Conservation (phyloP, 2,329 filamentous ascomycete species). For the Byssothecium circinans region DNA sequence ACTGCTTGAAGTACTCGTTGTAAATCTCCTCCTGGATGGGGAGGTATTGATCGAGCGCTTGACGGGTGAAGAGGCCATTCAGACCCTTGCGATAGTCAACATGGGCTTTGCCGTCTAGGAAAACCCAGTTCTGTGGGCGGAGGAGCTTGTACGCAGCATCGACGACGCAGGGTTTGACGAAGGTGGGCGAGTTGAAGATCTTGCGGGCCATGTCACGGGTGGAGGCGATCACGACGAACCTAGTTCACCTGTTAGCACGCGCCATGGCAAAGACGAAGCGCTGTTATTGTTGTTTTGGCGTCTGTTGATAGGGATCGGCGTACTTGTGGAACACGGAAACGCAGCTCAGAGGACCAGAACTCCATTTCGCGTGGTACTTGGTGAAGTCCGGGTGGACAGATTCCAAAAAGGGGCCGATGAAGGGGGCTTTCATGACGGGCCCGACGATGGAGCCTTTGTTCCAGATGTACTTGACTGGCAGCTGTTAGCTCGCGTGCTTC, state of each 20-base stretch:
- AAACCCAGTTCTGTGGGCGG: conserved; percentile 92
- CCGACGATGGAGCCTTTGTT: conserved; percentile 52
- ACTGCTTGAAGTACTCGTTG: conserved; percentile 79
- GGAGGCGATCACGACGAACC: conserved; percentile 95
- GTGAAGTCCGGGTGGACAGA: conserved; percentile 90
- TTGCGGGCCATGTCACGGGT: conserved; percentile 94
- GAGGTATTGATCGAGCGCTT: conserved; percentile 83
- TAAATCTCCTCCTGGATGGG: conserved; percentile 93
- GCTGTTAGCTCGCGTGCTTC: conserved; percentile 35
- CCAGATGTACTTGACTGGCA: conserved; percentile 55
- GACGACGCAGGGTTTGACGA: conserved; percentile 94
- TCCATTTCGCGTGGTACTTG: conserved; percentile 90
- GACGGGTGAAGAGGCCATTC: conserved; percentile 90
- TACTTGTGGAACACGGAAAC: conserved; percentile 99
- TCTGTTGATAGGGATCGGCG: conserved; percentile 3
- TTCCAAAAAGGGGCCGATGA: conserved; percentile 88
- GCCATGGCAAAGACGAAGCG: background rate
- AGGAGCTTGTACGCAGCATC: conserved; percentile 93
- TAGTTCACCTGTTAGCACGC: conserved; percentile 43
- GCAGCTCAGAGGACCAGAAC: conserved; percentile 87
- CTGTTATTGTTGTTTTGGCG: no score
- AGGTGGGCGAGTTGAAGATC: conserved; percentile 90
- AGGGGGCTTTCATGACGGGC: conserved; percentile 52
- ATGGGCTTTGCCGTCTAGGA: conserved; percentile 91
- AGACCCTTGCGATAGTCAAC: conserved; percentile 97